Percentiles rank a stretch among this genome's conserved stretches.
Conservation (phyloP, 1,284 basidiomycete species). For the Bondarzewia mesenterica region DNA sequence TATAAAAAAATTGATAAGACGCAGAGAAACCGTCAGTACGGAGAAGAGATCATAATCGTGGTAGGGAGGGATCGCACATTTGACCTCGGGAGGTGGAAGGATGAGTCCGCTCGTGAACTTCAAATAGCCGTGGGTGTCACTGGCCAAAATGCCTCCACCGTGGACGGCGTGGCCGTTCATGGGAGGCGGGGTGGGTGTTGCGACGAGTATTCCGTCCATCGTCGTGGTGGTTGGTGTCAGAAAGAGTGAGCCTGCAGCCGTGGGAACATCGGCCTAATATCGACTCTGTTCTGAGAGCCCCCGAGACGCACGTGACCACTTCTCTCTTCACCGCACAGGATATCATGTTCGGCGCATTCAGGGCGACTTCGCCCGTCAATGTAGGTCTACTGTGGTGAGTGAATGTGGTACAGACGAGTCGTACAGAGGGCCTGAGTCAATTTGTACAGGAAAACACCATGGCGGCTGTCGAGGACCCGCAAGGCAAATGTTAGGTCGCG, state of each 20-base stretch:
- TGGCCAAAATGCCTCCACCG: slow-evolving; percentile 23
- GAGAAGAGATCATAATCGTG: not conserved
- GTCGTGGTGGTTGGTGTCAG: slow-evolving; percentile 6
- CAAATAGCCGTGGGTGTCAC: slow-evolving; percentile 29
- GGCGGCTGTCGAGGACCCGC: slow-evolving; percentile 84
- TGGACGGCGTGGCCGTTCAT: slow-evolving; percentile 21
- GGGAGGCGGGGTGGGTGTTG: slow-evolving; percentile 4
- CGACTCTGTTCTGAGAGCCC: too few relatives aligned
- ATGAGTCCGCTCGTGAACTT: slow-evolving; percentile 80
- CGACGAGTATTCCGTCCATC: slow-evolving; percentile 11
- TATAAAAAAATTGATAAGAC: slow-evolving; percentile 20
- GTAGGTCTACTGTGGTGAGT: slow-evolving; percentile 76
- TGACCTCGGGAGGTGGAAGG: slow-evolving; percentile 88
- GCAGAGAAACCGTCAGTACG: not conserved
- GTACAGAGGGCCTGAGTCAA: not conserved
- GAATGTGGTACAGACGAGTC: slow-evolving; percentile 1
- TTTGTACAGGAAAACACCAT: slow-evolving; percentile 81
- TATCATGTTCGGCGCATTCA: slow-evolving; percentile 73
- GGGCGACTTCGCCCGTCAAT: slow-evolving; percentile 54
- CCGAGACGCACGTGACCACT: not conserved
- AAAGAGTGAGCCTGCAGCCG: not conserved
- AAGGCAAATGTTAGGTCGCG: slow-evolving; percentile 88
- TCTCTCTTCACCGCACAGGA: not conserved
- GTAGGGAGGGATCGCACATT: slow-evolving; percentile 49
- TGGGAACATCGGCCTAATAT: not conserved